Evolutionary conservation across 129 eudicot species (phyloP).

Genomic region (Flaveria sonorensis): DNA sequence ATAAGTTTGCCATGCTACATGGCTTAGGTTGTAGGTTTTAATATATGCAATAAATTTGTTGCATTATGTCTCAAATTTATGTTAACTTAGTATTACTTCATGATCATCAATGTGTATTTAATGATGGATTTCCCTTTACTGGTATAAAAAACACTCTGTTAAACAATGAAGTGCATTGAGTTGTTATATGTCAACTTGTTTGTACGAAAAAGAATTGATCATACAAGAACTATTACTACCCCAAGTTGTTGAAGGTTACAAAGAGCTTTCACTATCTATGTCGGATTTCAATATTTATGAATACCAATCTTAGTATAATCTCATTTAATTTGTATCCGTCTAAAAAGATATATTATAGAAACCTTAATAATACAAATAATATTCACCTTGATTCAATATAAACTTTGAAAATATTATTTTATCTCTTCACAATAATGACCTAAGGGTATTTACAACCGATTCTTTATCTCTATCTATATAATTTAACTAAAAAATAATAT

Average conservation of each 20-base stretch:
- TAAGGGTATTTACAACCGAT: too few species aligned
- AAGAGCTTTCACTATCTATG: slow-evolving; percentile 30
- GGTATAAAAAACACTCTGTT: not conserved
- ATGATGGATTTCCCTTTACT: not conserved
- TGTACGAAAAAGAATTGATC: slow-evolving; percentile 19
- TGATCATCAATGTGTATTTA: not conserved
- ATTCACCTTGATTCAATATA: too few species aligned
- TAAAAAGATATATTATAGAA: too few species aligned
- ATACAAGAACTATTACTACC: slow-evolving; percentile 15
- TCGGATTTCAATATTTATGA: slow-evolving; percentile 19
- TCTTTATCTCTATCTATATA: too few species aligned
- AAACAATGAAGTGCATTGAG: slow-evolving; percentile 22
- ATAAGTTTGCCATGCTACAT: too few species aligned
- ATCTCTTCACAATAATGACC: too few species aligned
- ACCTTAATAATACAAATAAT: too few species aligned
- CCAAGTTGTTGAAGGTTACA: not conserved
- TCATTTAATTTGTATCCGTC: too few species aligned
- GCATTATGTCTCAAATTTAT: not conserved
- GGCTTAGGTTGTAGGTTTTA: too few species aligned
- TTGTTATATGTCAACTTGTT: slow-evolving; percentile 28
- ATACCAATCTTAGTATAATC: slow-evolving; percentile 5
- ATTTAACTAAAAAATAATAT: too few species aligned
- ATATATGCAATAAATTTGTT: too few species aligned
- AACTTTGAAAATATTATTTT: too few species aligned
- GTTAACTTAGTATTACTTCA: not conserved